Percentiles rank a stretch among this genome's conserved stretches.
These are phyloP conservation scores for Tulasnella sp. DNA, from an alignment of 768 basidiomycete genomes.

Conservation along the genomic window DNA sequence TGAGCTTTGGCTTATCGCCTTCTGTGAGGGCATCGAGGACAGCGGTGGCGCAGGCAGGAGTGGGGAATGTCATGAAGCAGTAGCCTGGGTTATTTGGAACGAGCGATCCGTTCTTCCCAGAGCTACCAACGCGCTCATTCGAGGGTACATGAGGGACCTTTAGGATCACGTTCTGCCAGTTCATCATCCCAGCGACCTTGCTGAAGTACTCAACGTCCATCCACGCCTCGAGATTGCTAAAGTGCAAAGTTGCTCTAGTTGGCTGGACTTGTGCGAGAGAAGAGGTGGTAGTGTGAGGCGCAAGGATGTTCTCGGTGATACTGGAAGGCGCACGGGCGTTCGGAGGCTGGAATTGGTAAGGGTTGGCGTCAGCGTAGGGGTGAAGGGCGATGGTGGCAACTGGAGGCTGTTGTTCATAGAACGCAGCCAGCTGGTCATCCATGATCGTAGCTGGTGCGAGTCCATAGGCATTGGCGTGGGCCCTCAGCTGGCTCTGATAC, in stretches of 20 bases:
- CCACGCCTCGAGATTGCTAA: slow-evolving; percentile 88
- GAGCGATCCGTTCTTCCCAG: slow-evolving; percentile 38
- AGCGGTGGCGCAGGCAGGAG: slow-evolving; percentile 56
- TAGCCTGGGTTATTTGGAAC: slow-evolving; percentile 80
- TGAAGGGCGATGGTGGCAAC: background rate
- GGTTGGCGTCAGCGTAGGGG: background rate
- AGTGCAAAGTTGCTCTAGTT: slow-evolving; percentile 51
- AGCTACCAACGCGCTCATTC: slow-evolving; percentile 35
- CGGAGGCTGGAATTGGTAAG: slow-evolving; percentile 5
- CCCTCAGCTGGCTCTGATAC: background rate
- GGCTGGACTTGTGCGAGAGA: background rate
- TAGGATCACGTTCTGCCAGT: slow-evolving; percentile 67
- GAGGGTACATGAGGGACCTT: slow-evolving; percentile 59
- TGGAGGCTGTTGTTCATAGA: background rate
- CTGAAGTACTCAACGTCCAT: slow-evolving; percentile 95
- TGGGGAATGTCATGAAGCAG: slow-evolving; percentile 80
- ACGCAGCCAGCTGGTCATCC: background rate
- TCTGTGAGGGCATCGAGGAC: slow-evolving; percentile 47
- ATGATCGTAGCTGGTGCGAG: background rate
- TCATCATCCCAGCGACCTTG: slow-evolving; percentile 78
- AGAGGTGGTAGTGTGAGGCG: background rate
- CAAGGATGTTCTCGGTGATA: slow-evolving; percentile 8
- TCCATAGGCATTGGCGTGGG: background rate
- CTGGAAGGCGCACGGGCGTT: background rate
- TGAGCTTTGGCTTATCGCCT: slow-evolving; percentile 38